Percentiles rank a stretch among this genome's conserved stretches.
These are phyloP conservation scores for Erysimum cheiri DNA, from an alignment of 441 rosid species.

Conservation along the genomic window DNA sequence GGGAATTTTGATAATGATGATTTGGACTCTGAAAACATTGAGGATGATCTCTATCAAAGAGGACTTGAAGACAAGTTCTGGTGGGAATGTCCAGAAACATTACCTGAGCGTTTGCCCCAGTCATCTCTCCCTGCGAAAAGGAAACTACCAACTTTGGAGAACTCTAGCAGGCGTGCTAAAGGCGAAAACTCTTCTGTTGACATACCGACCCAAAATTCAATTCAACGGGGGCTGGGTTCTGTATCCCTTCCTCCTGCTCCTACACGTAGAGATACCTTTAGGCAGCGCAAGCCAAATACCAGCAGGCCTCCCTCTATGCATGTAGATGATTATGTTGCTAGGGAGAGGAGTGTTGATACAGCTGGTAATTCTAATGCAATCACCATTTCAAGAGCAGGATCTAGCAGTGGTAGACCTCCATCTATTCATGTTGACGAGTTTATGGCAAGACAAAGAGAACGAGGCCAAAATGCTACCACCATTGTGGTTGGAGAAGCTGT, in stretches of 20 bases:
- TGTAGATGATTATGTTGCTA: constrained; percentile 98
- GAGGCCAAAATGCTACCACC: constrained; percentile 68
- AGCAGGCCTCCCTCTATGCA: constrained; percentile 99
- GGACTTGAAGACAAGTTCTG: constrained; percentile 75
- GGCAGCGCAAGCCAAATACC: constrained; percentile 96
- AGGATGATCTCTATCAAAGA: constrained; percentile 61
- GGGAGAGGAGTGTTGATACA: constrained; percentile 89
- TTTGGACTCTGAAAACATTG: constrained; percentile 51
- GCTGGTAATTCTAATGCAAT: constrained; percentile 78
- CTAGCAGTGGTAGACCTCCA: constrained; percentile 97
- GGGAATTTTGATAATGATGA: constrained; percentile 52
- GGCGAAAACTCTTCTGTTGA: constrained; percentile 78
- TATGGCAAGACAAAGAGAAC: constrained; percentile 97
- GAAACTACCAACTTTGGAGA: constrained; percentile 74
- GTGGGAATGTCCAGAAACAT: constrained; percentile 98
- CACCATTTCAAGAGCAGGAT: constrained; percentile 79
- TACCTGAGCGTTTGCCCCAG: constrained; percentile 85
- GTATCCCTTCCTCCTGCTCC: constrained; percentile 72
- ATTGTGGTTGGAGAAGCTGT: constrained; percentile 77
- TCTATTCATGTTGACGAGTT: constrained; percentile 99
- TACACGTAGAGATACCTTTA: constrained; percentile 82
- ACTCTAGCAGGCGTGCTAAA: constrained; percentile 71
- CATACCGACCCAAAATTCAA: constrained; percentile 58
- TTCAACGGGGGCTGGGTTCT: constrained; percentile 71
- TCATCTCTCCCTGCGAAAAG: constrained; percentile 65